Conservation (phyloP, 208 protist species). For the Borovskyia barvae region DNA sequence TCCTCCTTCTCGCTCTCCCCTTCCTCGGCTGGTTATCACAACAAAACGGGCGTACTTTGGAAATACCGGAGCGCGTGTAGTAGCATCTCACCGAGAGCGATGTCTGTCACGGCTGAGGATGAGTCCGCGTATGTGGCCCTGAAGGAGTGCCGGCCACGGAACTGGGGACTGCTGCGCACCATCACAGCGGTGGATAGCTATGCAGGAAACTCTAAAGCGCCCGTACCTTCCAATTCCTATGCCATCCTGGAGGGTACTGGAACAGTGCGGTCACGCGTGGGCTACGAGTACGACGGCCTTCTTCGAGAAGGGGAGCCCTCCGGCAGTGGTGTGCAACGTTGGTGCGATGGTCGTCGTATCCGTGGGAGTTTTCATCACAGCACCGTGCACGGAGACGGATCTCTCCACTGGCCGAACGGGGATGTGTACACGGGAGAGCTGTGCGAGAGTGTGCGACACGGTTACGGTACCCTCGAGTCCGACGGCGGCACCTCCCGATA, state of each 20-base stretch:
- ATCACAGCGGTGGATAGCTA: constrained; percentile 25
- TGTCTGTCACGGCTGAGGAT: constrained; percentile 10
- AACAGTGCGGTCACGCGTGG: constrained; percentile 49
- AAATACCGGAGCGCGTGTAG: neutral
- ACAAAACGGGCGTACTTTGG: too few relatives aligned
- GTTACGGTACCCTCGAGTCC: constrained; percentile 61
- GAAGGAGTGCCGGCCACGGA: constrained; percentile 10
- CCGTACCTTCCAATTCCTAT: neutral
- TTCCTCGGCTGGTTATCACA: too few relatives aligned
- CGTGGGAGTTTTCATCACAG: constrained; percentile 45
- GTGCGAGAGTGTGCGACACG: constrained; percentile 68
- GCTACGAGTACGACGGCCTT: constrained; percentile 55
- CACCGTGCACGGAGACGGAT: constrained; percentile 25
- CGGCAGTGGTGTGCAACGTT: constrained; percentile 51
- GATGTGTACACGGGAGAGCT: constrained; percentile 67
- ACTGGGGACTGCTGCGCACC: constrained; percentile 23
- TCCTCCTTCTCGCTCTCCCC: neutral
- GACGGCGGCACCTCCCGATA: constrained; percentile 46
- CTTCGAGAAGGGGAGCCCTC: constrained; percentile 47
- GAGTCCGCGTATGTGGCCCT: constrained; percentile 36
- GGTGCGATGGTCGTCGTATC: constrained; percentile 47
- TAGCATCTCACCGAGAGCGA: neutral
- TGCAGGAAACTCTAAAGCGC: constrained; percentile 20
- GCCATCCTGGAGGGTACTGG: constrained; percentile 40
- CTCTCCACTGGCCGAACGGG: constrained; percentile 61